Evolutionary conservation across 2,329 filamentous ascomycete species (phyloP), one percentile per base, ranked within the genome.

Genomic region (Xylariaceae sp.): DNA sequence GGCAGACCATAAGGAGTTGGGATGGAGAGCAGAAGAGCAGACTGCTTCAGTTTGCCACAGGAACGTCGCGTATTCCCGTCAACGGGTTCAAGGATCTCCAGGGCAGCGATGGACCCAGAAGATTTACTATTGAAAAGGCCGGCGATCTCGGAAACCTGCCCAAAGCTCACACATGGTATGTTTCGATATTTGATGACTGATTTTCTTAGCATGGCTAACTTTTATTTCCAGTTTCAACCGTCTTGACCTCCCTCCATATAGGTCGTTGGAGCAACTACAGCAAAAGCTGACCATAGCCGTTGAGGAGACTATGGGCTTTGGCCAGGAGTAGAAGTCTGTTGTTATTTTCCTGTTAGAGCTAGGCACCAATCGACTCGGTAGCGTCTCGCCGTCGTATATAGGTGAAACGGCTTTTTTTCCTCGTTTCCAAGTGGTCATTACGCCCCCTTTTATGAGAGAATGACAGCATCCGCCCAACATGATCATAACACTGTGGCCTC

Each of bases 51-150:
- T 99, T 99, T 73, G 94, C 94, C 0, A 99, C 94, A 7, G 94
- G 94, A 74, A 99, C 94, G 11, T 96, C 92, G 53, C 88, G 94
- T 78, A 99, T 99, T 67, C 94, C 94, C 0, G 94, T 99, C 77
- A 99, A 99, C 74, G 94, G 94, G 6, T 99, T 99, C 84, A 99
- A 99, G 78, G 94, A 99, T 80, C 80, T 99, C 55, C 94, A 99
- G 75, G 94, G 94, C 47, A 96, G 92, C 67, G 94, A 99, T 73
- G 94, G 94, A 2, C 94, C 94, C 8, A 84, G 94, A 75, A 82
- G 94, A 64, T 99, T 99, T 71, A 99, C 94, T 0, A 97, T 99
- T 74, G 94, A 99, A 75, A 97, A 97, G 79, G 91, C 92, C 44
- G 94, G 94, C 60, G 94, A 97, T 73, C 80, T 92, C 55, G 86